Conservation (phyloP, 257 asterid genomes). For the Solanum virginianum region DNA sequence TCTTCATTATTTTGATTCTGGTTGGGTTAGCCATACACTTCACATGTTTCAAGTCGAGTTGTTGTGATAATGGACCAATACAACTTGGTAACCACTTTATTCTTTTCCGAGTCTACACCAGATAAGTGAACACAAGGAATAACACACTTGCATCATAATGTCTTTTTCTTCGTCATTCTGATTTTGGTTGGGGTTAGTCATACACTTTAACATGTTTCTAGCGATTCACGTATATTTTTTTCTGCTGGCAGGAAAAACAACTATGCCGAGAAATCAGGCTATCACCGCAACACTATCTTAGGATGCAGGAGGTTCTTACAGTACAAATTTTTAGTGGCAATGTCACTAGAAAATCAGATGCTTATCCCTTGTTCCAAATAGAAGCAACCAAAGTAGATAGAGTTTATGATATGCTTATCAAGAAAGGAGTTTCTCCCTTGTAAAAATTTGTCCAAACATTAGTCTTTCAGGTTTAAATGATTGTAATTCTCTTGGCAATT, state of each 20-base stretch:
- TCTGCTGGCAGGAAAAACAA: slow-evolving; percentile 54
- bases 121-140: neutral
- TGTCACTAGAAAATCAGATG: slow-evolving; percentile 63
- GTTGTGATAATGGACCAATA: neutral
- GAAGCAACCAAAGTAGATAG: slow-evolving; percentile 61
- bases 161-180: neutral
- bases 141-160: neutral
- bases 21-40: neutral
- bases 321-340: slow-evolving; percentile 45
- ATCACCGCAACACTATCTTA: slow-evolving; percentile 53
- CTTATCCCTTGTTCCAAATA: slow-evolving; percentile 46
- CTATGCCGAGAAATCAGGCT: slow-evolving; percentile 64
- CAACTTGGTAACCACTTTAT: neutral
- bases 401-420: slow-evolving; percentile 64
- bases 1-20: neutral
- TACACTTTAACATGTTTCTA: neutral
- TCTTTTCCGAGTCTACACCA: neutral
- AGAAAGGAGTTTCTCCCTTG: slow-evolving; percentile 47
- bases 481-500: neutral
- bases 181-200: neutral
- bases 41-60: neutral
- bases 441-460: neutral
- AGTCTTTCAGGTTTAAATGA: neutral
- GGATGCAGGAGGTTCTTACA: slow-evolving; percentile 52
- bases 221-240: neutral